These are phyloP conservation scores for Massarina eburnea DNA, from an alignment of 2,329 filamentous ascomycete genomes.

Conservation along the genomic window DNA sequence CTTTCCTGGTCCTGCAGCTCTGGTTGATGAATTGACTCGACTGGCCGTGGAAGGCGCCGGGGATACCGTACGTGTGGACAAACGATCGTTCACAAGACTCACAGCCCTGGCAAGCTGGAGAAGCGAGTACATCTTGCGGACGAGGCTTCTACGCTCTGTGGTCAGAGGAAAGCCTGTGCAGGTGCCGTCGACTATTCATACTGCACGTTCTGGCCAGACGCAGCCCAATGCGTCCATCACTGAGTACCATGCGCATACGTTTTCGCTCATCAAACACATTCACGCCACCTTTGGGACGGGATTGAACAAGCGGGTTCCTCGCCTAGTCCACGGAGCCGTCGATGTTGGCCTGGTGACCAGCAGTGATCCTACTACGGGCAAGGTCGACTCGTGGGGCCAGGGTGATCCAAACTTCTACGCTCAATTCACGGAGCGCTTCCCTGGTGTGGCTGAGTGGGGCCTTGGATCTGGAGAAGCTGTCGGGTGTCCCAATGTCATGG, in stretches of 20 bases:
- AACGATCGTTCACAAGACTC: slow-evolving; percentile 78
- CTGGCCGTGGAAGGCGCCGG: slow-evolving; percentile 46
- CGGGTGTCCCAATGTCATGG: slow-evolving; percentile 82
- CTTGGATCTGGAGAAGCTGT: slow-evolving; percentile 74
- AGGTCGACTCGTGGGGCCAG: slow-evolving; percentile 79
- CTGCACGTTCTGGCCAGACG: slow-evolving; percentile 56
- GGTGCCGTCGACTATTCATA: slow-evolving; percentile 52
- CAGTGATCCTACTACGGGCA: slow-evolving; percentile 77
- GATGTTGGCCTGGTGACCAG: slow-evolving; percentile 76
- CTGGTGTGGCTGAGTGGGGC: slow-evolving; percentile 74
- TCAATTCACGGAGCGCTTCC: slow-evolving; percentile 76
- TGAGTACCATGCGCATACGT: slow-evolving; percentile 83
- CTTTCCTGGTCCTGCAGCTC: slow-evolving; percentile 74
- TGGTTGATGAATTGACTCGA: slow-evolving; percentile 45
- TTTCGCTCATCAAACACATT: slow-evolving; percentile 75
- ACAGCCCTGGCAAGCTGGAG: slow-evolving; percentile 88
- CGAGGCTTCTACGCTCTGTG: slow-evolving; percentile 78
- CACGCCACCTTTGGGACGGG: slow-evolving; percentile 74
- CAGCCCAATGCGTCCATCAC: slow-evolving; percentile 73
- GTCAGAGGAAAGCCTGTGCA: slow-evolving; percentile 75
- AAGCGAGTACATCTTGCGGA: slow-evolving; percentile 90
- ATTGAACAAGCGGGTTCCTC: slow-evolving; percentile 68
- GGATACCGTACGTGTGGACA: slow-evolving; percentile 65
- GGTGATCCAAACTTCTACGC: slow-evolving; percentile 73
- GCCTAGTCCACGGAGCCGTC: slow-evolving; percentile 80